Conservation (phyloP, 805 yeast species). For the Kazachstania kunashirensis region DNA sequence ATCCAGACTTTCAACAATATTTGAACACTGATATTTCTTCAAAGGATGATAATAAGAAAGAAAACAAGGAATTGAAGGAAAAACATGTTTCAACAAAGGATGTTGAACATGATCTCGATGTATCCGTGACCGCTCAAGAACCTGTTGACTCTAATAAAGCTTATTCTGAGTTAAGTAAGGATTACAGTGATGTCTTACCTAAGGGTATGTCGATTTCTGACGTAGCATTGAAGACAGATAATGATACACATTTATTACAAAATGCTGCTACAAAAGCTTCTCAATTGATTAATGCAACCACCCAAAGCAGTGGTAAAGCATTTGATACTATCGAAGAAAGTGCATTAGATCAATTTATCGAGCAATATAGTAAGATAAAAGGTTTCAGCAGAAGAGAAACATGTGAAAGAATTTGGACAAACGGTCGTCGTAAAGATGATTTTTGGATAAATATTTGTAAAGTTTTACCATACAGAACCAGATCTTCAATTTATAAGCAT, state of each 20-base stretch:
- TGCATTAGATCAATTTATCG: constrained; percentile 64
- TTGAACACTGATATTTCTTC: constrained; percentile 23
- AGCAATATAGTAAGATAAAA: constrained; percentile 56
- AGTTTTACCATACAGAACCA: constrained; percentile 73
- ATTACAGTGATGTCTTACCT: constrained; percentile 18
- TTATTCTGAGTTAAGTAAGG: constrained; percentile 13
- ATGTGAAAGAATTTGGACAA: constrained; percentile 83
- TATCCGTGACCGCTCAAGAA: constrained; percentile 1
- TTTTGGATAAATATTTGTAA: constrained; percentile 80
- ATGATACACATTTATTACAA: constrained; percentile 34
- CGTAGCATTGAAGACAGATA: constrained; percentile 15
- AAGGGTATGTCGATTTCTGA: constrained; percentile 14
- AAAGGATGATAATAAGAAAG: constrained; percentile 9
- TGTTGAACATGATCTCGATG: constrained; percentile 7
- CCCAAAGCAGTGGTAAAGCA: constrained; percentile 28
- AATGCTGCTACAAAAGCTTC: constrained; percentile 38
- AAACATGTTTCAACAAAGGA: background rate
- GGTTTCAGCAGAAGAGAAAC: constrained; percentile 56
- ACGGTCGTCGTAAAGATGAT: constrained; percentile 71
- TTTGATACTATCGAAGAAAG: constrained; percentile 43
- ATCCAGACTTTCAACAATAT: constrained; percentile 31
- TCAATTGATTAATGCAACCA: constrained; percentile 21
- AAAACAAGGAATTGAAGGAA: background rate
- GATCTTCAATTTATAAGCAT: constrained; percentile 88
- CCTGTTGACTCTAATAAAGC: constrained; percentile 7